These are phyloP conservation scores for Solanum raphanifolium DNA, from an alignment of 257 asterid genomes.

Conservation along the genomic window DNA sequence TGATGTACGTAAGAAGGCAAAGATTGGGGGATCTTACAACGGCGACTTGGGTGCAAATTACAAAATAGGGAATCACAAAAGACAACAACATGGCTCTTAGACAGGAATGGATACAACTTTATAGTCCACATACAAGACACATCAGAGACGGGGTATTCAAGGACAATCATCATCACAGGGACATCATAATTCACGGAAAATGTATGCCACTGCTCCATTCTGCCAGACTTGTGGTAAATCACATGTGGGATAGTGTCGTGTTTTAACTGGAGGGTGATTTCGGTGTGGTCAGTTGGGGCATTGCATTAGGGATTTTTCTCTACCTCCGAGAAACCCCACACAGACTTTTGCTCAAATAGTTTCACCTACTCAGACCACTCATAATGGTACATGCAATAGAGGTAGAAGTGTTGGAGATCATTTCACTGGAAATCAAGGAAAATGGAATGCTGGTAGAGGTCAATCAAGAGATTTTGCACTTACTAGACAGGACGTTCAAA, in stretches of 20 bases:
- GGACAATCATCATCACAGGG: background rate
- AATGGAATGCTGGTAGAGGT: background rate
- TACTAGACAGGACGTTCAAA: background rate
- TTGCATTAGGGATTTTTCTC: background rate
- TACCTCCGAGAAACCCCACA: background rate
- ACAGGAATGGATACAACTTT: background rate
- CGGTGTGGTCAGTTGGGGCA: background rate
- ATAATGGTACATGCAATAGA: background rate
- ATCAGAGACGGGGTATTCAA: background rate
- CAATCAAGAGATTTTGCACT: too few relatives aligned
- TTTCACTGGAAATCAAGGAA: background rate
- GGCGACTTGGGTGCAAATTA: too few relatives aligned
- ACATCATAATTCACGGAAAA: too few relatives aligned
- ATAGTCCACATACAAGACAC: background rate
- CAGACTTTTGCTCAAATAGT: too few relatives aligned
- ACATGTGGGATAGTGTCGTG: too few relatives aligned
- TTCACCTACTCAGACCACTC: background rate
- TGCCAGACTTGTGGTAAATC: background rate
- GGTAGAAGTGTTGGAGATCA: background rate
- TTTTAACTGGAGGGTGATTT: background rate
- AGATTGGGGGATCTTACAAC: background rate
- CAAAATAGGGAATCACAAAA: background rate
- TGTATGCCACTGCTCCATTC: background rate
- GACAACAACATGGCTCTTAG: background rate
- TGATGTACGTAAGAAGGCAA: background rate